phyloP scores from a whole-genome alignment of 768 basidiomycete species.

The Pisolithus orientalis region DNA sequence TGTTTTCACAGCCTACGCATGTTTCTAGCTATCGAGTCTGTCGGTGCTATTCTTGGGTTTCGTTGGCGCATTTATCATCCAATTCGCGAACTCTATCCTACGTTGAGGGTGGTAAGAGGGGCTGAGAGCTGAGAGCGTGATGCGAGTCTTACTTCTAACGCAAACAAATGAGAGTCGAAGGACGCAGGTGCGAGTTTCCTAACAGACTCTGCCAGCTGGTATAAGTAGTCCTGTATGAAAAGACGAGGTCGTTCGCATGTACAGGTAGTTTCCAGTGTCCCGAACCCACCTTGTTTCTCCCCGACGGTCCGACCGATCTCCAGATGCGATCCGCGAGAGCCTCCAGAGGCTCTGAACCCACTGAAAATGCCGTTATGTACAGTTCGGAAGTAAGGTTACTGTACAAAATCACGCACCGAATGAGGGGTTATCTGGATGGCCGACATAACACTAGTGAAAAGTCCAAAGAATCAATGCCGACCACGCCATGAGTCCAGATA shows the following conservation, averaged over 20 bases:
- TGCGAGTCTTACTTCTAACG: conserved; percentile 55
- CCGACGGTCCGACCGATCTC: conserved; percentile 77
- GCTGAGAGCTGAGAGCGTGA: not conserved
- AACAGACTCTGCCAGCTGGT: conserved; percentile 66
- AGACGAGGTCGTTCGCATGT: not conserved
- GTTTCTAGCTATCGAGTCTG: too few species aligned
- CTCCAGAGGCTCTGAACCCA: conserved; percentile 78
- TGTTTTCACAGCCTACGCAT: not conserved
- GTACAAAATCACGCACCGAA: conserved; percentile 51
- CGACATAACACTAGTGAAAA: conserved; percentile 69
- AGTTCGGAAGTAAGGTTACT: too few species aligned
- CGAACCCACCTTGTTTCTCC: conserved; percentile 71
- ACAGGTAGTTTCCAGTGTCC: too few species aligned
- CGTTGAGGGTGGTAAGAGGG: not conserved
- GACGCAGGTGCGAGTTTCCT: conserved; percentile 69
- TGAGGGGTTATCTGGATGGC: conserved; percentile 79
- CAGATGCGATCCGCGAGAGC: conserved; percentile 64
- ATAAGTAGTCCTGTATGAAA: conserved; percentile 72
- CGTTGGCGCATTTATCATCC: too few species aligned
- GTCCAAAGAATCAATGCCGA: too few species aligned
- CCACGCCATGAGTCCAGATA: too few species aligned
- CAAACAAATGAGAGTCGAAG: conserved; percentile 67
- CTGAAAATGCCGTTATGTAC: conserved; percentile 30
- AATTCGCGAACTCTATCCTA: conserved; percentile 1
- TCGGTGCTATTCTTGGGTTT: too few species aligned